These are phyloP conservation scores for Talaromyces sp. DNA, from an alignment of 2,329 filamentous ascomycete genomes.

Conservation along the genomic window DNA sequence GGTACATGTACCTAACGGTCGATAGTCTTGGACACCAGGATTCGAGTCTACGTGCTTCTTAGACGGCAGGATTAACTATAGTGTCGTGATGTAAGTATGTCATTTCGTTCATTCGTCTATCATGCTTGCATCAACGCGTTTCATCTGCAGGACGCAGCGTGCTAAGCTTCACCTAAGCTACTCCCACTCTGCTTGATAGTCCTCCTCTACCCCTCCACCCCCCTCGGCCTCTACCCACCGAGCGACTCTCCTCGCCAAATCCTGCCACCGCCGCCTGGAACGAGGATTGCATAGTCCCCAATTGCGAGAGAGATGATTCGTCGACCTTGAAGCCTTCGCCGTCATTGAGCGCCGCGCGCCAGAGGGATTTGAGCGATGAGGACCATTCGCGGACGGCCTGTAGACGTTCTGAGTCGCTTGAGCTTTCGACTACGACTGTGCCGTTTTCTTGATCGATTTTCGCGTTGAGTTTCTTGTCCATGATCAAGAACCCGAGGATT, in stretches of 20 bases:
- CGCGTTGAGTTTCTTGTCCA: conserved; percentile 81
- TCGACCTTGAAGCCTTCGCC: conserved; percentile 62
- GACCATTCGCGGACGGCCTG: conserved; percentile 71
- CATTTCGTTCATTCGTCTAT: conserved; percentile 2
- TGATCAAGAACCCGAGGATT: conserved; percentile 89
- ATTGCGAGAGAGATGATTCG: conserved; percentile 29
- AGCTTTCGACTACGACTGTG: conserved; percentile 73
- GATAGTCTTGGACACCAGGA: not conserved
- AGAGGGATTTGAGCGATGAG: conserved; percentile 65
- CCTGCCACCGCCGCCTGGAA: conserved; percentile 28
- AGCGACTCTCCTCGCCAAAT: conserved; percentile 31
- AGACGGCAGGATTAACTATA: not conserved
- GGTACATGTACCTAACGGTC: not conserved
- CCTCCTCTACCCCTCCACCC: conserved; percentile 13
- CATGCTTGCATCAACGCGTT: not conserved
- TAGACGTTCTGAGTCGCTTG: conserved; percentile 66
- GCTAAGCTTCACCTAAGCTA: not conserved
- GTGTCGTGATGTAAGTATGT: not conserved
- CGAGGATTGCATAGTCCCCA: conserved; percentile 25
- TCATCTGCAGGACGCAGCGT: not conserved
- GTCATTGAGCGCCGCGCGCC: conserved; percentile 69
- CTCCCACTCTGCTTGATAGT: not conserved
- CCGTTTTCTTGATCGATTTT: conserved; percentile 87
- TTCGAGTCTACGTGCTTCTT: not conserved
- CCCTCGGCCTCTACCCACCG: conserved; percentile 17